Evolutionary conservation across 768 basidiomycete genomes (phyloP).

Genomic region (Pleurotus tuber-regium): DNA sequence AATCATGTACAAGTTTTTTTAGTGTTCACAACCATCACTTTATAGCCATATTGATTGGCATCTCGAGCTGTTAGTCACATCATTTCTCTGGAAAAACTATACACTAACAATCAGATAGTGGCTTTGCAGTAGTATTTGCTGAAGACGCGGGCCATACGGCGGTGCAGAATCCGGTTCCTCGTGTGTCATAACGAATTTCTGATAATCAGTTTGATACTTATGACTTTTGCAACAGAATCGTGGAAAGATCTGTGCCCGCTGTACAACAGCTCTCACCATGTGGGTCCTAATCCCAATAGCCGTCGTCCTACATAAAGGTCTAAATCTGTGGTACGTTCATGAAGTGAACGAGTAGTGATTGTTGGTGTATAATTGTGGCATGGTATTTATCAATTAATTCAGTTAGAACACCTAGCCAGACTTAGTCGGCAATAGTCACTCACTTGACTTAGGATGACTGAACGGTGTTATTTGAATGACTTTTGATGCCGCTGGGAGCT

Average conservation of each 20-base stretch:
- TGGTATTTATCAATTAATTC: too few species aligned
- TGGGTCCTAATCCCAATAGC: neutral
- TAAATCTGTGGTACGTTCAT: too few species aligned
- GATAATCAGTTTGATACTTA: neutral
- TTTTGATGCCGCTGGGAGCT: too few species aligned
- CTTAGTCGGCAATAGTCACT: too few species aligned
- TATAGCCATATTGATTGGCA: constrained; percentile 43
- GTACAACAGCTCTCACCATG: constrained; percentile 4
- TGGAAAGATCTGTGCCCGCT: constrained; percentile 5
- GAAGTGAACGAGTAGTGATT: too few species aligned
- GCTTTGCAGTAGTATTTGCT: constrained; percentile 33
- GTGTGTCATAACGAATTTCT: neutral
- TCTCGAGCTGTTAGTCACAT: constrained; percentile 28
- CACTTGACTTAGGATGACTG: too few species aligned
- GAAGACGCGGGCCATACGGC: constrained; percentile 23
- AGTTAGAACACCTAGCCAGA: too few species aligned
- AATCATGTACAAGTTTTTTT: neutral
- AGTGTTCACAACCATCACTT: neutral
- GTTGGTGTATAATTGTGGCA: too few species aligned
- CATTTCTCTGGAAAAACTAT: neutral
- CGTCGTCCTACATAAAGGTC: neutral
- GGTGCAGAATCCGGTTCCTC: constrained; percentile 3
- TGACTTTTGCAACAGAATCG: neutral
- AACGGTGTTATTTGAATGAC: too few species aligned
- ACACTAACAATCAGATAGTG: constrained; percentile 15